Conservation (phyloP, 139 green algal species). For the Microglena sp. region DNA sequence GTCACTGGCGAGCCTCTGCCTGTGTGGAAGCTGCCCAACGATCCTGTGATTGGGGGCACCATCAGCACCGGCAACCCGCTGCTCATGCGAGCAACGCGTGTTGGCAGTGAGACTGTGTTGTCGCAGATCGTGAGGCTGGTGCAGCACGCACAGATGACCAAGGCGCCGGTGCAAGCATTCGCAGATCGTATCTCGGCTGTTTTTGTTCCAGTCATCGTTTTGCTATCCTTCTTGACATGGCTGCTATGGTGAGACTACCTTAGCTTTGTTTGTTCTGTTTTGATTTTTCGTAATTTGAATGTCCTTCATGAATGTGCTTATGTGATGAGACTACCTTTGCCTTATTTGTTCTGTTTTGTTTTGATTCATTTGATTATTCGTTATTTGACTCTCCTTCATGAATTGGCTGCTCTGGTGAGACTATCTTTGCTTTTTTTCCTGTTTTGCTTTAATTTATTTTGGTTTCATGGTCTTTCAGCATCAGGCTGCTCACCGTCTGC, state of each 20-base stretch:
- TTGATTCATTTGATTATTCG: too few species aligned
- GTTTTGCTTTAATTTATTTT: too few species aligned
- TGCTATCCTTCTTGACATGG: not conserved
- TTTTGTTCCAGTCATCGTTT: conserved; percentile 81
- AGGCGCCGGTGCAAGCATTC: conserved; percentile 84
- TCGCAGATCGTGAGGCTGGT: conserved; percentile 88
- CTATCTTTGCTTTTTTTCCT: too few species aligned
- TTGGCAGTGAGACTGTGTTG: conserved; percentile 70
- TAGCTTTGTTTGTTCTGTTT: too few species aligned
- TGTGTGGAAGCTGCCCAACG: conserved; percentile 8
- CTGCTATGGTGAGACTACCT: not conserved
- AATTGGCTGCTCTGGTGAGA: too few species aligned
- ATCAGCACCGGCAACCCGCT: conserved; percentile 62
- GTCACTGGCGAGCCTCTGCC: conserved; percentile 76
- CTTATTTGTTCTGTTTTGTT: too few species aligned
- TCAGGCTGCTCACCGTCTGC: too few species aligned
- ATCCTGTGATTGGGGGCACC: conserved; percentile 75
- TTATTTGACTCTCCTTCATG: too few species aligned
- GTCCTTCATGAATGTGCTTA: not conserved
- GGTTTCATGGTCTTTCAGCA: too few species aligned
- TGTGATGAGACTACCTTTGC: not conserved
- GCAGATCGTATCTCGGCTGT: conserved; percentile 64
- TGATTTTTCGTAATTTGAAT: not conserved
- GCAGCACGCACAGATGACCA: conserved; percentile 79
- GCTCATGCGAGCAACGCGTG: conserved; percentile 47